Percentiles rank a stretch among this genome's conserved stretches.
phyloP scores from a whole-genome alignment of 2,329 filamentous ascomycete species.

The Scedosporium boydii region DNA sequence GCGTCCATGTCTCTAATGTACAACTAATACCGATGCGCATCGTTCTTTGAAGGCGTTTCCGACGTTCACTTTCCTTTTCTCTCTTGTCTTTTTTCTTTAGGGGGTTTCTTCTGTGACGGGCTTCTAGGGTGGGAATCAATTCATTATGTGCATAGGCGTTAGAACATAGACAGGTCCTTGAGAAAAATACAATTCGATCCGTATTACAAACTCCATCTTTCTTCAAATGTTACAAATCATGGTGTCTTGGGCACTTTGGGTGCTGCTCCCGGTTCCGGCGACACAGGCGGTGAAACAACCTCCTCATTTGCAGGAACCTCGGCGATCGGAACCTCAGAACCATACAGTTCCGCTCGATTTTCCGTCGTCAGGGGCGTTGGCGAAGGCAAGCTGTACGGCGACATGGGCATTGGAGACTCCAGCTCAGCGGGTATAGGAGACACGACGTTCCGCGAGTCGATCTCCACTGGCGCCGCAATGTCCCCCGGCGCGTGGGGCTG shows the following conservation, averaged over 20 bases:
- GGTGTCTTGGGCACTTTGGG: background rate
- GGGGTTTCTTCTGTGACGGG: background rate
- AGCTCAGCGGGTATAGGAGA: background rate
- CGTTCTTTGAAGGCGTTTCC: background rate
- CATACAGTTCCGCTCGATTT: slow-evolving; percentile 35
- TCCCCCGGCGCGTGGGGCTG: slow-evolving; percentile 38
- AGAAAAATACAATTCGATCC: background rate
- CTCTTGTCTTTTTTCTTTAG: slow-evolving; percentile 3
- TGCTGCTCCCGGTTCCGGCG: background rate
- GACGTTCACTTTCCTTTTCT: background rate
- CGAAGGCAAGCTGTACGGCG: slow-evolving; percentile 3
- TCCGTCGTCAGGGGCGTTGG: slow-evolving; percentile 15
- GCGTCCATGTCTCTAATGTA: background rate
- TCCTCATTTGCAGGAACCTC: background rate
- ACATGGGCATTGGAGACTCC: slow-evolving; percentile 2
- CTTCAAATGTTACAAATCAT: background rate
- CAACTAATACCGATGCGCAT: background rate
- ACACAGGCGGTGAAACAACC: background rate
- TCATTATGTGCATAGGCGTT: background rate
- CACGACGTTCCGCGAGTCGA: slow-evolving; percentile 27
- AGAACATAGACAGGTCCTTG: background rate
- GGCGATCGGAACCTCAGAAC: slow-evolving; percentile 19
- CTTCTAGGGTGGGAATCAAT: background rate
- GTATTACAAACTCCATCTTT: background rate
- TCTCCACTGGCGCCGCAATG: slow-evolving; percentile 43